Evolutionary conservation across 176 grass and related monocot species (phyloP), one percentile per base, ranked within the genome.

Genomic region (Phoenix dactylifera): DNA sequence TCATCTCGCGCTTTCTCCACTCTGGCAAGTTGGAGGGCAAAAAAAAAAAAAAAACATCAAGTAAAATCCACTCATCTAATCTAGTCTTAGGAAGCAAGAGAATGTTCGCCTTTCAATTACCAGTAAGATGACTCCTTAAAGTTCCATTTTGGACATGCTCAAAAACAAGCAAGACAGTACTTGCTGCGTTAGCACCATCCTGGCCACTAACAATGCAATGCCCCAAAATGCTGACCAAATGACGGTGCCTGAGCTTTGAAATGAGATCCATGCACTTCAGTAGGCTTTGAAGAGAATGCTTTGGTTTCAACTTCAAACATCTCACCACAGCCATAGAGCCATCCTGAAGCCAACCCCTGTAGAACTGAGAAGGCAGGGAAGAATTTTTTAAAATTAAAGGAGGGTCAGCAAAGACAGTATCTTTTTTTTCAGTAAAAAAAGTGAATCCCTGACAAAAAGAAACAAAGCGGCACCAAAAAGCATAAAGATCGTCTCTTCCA

Each of bases 151-250:
- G 64, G 18, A 98, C 49, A 10, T 70, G 68, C 76, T 98, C 87
- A 12, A 62, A 81, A 9, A 98, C 25, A n/a, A 98, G 79, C 62
- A 77, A 89, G 20, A 92, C 30, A 1, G 57, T 52, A 48, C 65
- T 75, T 26, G 67, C 62, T 57, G 83, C 49, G 72, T 55, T 76
- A 63, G 60, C 51, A 66, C 71, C 65, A 22, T 92, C 87, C 58
- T 67, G 55, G 53, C 56, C 82, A 67, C 22, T 59, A 64, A 64
- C 68, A 70, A 83, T 73, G 50, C 93, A 92, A 49, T 92, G 79
- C 22, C 93, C 93, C 63, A 89, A 75, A 51, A 86, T 92, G 73
- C 84, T 86, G 79, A 89, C 84, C 73, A 98, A 77, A 83, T 98
- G 84, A 25, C 73, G 79, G 55, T 98, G 87, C 15, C 81, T 77